Evolutionary conservation across 1,284 basidiomycete species (phyloP).

Genomic region (Cryptococcus floricola): DNA sequence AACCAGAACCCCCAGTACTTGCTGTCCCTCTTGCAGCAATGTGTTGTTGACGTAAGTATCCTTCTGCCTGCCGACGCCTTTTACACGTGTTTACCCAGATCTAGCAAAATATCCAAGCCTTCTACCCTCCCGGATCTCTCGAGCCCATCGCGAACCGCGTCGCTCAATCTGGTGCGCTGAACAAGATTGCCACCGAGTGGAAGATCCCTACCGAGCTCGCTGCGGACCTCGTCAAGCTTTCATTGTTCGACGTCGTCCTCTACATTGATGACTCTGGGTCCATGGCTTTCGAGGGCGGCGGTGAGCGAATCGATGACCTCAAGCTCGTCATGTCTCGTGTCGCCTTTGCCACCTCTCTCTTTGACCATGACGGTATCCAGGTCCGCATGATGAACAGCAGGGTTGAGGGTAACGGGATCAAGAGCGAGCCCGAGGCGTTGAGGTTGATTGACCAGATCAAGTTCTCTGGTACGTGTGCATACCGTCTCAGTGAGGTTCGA

Average conservation of each 20-base stretch:
- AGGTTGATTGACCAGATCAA: slow-evolving; percentile 49
- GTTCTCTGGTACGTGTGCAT: slow-evolving; percentile 45
- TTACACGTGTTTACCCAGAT: not conserved
- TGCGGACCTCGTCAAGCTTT: slow-evolving; percentile 48
- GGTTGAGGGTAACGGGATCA: slow-evolving; percentile 51
- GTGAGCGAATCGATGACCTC: slow-evolving; percentile 49
- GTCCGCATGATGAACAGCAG: slow-evolving; percentile 52
- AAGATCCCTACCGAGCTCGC: slow-evolving; percentile 50
- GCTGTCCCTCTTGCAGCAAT: slow-evolving; percentile 37
- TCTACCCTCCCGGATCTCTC: slow-evolving; percentile 51
- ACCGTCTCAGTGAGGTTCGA: not conserved
- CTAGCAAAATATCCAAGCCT: slow-evolving; percentile 50
- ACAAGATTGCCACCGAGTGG: slow-evolving; percentile 49
- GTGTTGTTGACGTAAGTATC: slow-evolving; percentile 48
- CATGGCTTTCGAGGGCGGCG: slow-evolving; percentile 48
- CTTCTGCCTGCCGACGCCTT: not conserved
- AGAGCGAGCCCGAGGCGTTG: slow-evolving; percentile 44
- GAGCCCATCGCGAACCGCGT: slow-evolving; percentile 50
- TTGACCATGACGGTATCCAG: slow-evolving; percentile 52
- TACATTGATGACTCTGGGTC: slow-evolving; percentile 50
- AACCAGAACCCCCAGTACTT: slow-evolving; percentile 30
- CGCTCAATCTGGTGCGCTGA: slow-evolving; percentile 45
- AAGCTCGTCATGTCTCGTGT: slow-evolving; percentile 49
- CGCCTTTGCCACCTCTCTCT: slow-evolving; percentile 50
- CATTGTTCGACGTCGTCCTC: slow-evolving; percentile 48